Base-by-base conservation (phyloP, 2,329 filamentous ascomycete species). In the Dothidotthia symphoricarpi region DNA sequence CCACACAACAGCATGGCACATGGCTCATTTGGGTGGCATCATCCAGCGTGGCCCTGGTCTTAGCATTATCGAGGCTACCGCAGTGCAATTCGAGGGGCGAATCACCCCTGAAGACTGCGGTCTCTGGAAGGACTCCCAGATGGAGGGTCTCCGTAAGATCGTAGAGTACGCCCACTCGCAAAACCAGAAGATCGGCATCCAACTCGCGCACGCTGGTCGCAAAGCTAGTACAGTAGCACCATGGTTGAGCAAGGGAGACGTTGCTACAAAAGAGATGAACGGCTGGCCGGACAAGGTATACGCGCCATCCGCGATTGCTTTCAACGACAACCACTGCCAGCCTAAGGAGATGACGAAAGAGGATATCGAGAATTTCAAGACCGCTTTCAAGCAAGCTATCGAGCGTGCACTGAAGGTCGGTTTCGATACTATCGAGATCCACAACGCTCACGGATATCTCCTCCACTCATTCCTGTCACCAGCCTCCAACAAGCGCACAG, bases 41-140 rank as follows among this genome's bases (percentile, higher is more conserved):
- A 77, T 87, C 15, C 75, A 84, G 41, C 81, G 85, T 39, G 90
- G 90, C 10, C 83, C 86, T 0, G 85, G 80, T 2, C 72, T 95
- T 13, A 72, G 84, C 32, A 79, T 89, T 43, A 74, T 90, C 40
- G 90, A 95, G 70, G 88, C 89, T 16, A 89, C 86, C 1, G 74
- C 82, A 22, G 85, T 95, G 0, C 73, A 79, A 8, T 69, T 86
- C 5, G 81, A 90, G 51, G 89, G 89, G 17, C 80, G 90, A 38
- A 95, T 95, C 71, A 85, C 86, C 1, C 88, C 88, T 1, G 75
- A 90, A 63, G 86, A 91, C 62, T 69, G 73, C 10, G 88, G 90
- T 1, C 69, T 96, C 6, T 96, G 89, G 90, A 75, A 85, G 46
- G 90, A 95, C 64, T 81, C 77, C 24, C 90, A 96, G 64, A 83